Percentiles rank a stretch among this genome's conserved stretches.
phyloP scores from a whole-genome alignment of 2,329 filamentous ascomycete genomes.

The Hirsutella minnesotensis region DNA sequence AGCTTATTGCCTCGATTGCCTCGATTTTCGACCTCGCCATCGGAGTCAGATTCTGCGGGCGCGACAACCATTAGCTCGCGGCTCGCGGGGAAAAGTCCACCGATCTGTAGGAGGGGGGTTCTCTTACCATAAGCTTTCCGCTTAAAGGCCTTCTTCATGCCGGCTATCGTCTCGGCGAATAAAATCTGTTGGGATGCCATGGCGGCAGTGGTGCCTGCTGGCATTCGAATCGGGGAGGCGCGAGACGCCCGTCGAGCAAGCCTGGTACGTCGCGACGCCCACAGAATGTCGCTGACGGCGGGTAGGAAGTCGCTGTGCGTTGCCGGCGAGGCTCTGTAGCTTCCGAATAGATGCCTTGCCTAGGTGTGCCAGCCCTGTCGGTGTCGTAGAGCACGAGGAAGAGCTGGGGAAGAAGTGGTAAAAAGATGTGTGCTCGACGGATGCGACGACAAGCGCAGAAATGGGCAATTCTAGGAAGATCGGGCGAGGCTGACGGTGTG shows the following conservation, averaged over 20 bases:
- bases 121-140: slow-evolving; percentile 46
- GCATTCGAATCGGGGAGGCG: neutral
- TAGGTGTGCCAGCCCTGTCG: too few relatives aligned
- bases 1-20: slow-evolving; percentile 72
- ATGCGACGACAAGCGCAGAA: too few relatives aligned
- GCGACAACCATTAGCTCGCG: slow-evolving; percentile 10
- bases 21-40: slow-evolving; percentile 55
- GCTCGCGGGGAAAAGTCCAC: slow-evolving; percentile 2
- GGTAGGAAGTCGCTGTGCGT: too few relatives aligned
- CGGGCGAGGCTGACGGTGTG: too few relatives aligned
- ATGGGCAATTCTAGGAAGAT: too few relatives aligned
- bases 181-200: slow-evolving; percentile 46
- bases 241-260: neutral
- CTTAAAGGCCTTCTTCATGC: slow-evolving; percentile 57
- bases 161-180: slow-evolving; percentile 54
- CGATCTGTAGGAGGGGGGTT: slow-evolving; percentile 4
- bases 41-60: slow-evolving; percentile 60
- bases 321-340: too few relatives aligned
- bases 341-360: too few relatives aligned
- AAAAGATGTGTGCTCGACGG: too few relatives aligned
- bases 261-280: neutral
- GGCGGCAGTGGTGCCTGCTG: slow-evolving; percentile 5
- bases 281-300: too few relatives aligned
- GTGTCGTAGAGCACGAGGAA: too few relatives aligned
- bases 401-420: too few relatives aligned